These are phyloP conservation scores for Podila clonocystis DNA, from an alignment of 192 early-diverging fungal genomes.

Conservation along the genomic window DNA sequence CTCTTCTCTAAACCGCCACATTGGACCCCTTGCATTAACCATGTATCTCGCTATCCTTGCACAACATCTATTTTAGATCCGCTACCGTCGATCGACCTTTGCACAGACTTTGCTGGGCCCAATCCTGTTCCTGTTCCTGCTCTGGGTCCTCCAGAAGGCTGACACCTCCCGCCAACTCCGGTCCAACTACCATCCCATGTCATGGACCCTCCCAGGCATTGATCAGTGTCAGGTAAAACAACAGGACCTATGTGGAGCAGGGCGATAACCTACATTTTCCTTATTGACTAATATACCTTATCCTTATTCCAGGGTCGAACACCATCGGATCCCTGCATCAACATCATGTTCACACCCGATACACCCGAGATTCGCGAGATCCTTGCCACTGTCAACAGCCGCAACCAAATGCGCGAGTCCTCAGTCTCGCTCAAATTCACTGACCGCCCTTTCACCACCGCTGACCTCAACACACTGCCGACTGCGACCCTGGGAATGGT, in stretches of 20 bases:
- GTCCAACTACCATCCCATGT: conserved; percentile 53
- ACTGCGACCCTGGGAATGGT: conserved; percentile 56
- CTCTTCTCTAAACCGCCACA: not conserved
- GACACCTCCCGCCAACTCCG: conserved; percentile 32
- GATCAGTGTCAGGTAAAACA: conserved; percentile 50
- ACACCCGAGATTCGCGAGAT: conserved; percentile 42
- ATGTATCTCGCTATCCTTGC: not conserved
- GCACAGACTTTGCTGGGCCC: conserved; percentile 68
- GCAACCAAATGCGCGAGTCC: conserved; percentile 32
- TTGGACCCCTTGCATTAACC: conserved; percentile 1
- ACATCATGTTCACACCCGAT: conserved; percentile 68
- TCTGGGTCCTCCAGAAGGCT: conserved; percentile 68
- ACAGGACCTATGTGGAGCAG: not conserved
- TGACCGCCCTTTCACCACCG: conserved; percentile 11
- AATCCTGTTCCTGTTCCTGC: conserved; percentile 71
- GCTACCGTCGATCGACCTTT: conserved; percentile 65
- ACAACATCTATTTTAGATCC: conserved; percentile 32
- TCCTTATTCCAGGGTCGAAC: conserved; percentile 41
- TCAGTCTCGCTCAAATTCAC: conserved; percentile 25
- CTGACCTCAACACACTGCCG: conserved; percentile 41
- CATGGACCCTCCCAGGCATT: conserved; percentile 56
- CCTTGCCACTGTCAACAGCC: conserved; percentile 21
- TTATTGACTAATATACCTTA: not conserved
- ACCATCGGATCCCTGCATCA: conserved; percentile 61
- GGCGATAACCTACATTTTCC: not conserved